These are phyloP conservation scores for Microdochium paspali DNA, from an alignment of 2,329 filamentous ascomycete genomes.

Conservation along the genomic window DNA sequence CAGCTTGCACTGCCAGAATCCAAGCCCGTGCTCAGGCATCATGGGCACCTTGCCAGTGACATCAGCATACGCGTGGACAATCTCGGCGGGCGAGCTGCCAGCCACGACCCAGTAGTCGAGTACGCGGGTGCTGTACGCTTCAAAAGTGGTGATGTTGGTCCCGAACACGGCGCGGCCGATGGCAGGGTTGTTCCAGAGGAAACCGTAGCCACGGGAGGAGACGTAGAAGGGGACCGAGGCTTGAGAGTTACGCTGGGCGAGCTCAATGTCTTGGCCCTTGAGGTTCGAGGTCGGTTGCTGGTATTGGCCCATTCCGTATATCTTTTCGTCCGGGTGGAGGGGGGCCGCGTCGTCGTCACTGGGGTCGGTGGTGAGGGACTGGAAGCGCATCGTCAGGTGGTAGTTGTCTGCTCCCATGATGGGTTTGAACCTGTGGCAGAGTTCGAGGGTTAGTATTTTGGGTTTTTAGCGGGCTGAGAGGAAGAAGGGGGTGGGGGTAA, in stretches of 20 bases:
- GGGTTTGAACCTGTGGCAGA: too few relatives aligned
- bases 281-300: slow-evolving; percentile 55
- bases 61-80: slow-evolving; percentile 44
- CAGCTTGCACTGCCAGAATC: slow-evolving; percentile 61
- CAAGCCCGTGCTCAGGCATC: slow-evolving; percentile 61
- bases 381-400: slow-evolving; percentile 48
- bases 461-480: too few relatives aligned
- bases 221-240: slow-evolving; percentile 55
- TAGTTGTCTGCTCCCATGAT: slow-evolving; percentile 41
- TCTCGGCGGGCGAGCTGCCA: slow-evolving; percentile 42
- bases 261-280: slow-evolving; percentile 52
- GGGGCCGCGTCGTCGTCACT: slow-evolving; percentile 20
- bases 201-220: slow-evolving; percentile 50
- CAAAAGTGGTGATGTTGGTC: slow-evolving; percentile 51
- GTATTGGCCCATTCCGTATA: slow-evolving; percentile 64
- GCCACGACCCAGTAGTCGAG: slow-evolving; percentile 59
- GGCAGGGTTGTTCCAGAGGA: slow-evolving; percentile 58
- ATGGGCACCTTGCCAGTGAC: slow-evolving; percentile 51
- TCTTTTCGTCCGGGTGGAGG: slow-evolving; percentile 41
- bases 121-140: slow-evolving; percentile 45
- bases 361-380: slow-evolving; percentile 20
- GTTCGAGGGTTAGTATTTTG: too few relatives aligned
- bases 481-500: too few relatives aligned
- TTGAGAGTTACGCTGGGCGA: slow-evolving; percentile 59
- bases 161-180: slow-evolving; percentile 52